A percentile compares a stretch with the other conserved stretches of the same genome.
phyloP scores from a whole-genome alignment of 2,329 filamentous ascomycete genomes.

The Scytalidium lignicola region DNA sequence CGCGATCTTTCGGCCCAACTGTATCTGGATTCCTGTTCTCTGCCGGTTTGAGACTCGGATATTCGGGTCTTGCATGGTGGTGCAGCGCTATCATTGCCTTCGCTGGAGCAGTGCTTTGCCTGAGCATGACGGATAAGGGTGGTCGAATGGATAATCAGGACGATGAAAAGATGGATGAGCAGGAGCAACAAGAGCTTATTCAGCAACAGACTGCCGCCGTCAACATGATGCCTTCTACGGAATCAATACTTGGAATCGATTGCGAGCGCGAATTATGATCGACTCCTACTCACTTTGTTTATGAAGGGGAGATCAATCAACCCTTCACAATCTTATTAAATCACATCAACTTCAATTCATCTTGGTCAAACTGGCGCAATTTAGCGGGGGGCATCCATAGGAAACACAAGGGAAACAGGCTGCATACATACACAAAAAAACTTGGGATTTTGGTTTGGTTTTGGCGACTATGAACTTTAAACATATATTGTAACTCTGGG shows the following conservation, averaged over 20 bases:
- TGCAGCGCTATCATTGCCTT: constrained; percentile 72
- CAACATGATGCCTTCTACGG: background rate
- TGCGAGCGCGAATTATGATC: background rate
- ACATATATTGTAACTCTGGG: background rate
- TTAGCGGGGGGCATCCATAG: too few species aligned
- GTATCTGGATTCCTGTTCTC: constrained; percentile 83
- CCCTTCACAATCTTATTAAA: too few species aligned
- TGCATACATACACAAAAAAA: too few species aligned
- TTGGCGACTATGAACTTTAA: too few species aligned
- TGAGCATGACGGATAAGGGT: constrained; percentile 62
- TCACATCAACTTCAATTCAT: too few species aligned
- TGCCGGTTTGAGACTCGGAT: constrained; percentile 71
- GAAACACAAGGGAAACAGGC: too few species aligned
- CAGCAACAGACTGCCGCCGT: background rate
- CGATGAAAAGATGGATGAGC: constrained; percentile 24
- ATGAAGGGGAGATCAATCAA: too few species aligned
- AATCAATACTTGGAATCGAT: background rate
- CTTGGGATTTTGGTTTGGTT: too few species aligned
- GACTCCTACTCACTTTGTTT: background rate
- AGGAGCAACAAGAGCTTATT: constrained; percentile 18
- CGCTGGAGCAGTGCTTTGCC: constrained; percentile 67
- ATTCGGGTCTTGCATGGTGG: constrained; percentile 93
- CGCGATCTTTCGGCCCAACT: constrained; percentile 82
- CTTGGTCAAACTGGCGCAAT: too few species aligned
- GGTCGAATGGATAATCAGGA: constrained; percentile 23